Percentiles rank a stretch among this genome's conserved stretches.
phyloP scores from a whole-genome alignment of 1,284 basidiomycete genomes.

The Cryptococcus hybrid region DNA sequence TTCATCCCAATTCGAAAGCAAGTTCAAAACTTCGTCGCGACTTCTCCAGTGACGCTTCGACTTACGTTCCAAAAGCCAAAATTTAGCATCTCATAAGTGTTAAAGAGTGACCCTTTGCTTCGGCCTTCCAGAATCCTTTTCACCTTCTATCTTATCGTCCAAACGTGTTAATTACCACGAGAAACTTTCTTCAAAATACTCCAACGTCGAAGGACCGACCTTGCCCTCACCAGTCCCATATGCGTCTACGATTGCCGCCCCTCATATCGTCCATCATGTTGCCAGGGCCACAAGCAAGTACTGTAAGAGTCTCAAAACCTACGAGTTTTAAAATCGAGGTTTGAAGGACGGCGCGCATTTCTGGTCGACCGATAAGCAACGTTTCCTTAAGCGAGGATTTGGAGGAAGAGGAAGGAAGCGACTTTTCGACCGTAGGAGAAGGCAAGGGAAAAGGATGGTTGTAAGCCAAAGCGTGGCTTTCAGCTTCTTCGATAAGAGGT shows the following conservation, averaged over 20 bases:
- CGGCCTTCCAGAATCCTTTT: too few species aligned
- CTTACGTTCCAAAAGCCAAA: too few species aligned
- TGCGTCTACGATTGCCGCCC: slow-evolving; percentile 8
- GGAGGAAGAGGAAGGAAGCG: not conserved
- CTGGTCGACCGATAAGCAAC: slow-evolving; percentile 18
- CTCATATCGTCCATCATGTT: slow-evolving; percentile 37
- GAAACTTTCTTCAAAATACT: slow-evolving; percentile 36
- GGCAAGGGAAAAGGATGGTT: not conserved
- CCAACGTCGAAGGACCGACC: slow-evolving; percentile 15
- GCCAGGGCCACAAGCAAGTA: slow-evolving; percentile 32
- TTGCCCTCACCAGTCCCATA: slow-evolving; percentile 20
- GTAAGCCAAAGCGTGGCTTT: not conserved
- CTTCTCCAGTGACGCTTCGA: too few species aligned
- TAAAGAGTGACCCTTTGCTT: too few species aligned
- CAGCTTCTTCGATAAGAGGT: not conserved
- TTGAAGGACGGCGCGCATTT: slow-evolving; percentile 16
- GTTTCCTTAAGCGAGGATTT: not conserved
- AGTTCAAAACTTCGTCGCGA: too few species aligned
- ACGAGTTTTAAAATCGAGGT: slow-evolving; percentile 6
- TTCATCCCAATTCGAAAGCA: too few species aligned
- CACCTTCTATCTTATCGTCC: too few species aligned
- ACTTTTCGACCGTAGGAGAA: not conserved
- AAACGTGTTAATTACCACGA: slow-evolving; percentile 18
- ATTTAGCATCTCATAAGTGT: too few species aligned
- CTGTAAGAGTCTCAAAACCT: slow-evolving; percentile 18